These are phyloP conservation scores for Anisogramma anomala DNA, from an alignment of 2,329 filamentous ascomycete species.

Conservation along the genomic window DNA sequence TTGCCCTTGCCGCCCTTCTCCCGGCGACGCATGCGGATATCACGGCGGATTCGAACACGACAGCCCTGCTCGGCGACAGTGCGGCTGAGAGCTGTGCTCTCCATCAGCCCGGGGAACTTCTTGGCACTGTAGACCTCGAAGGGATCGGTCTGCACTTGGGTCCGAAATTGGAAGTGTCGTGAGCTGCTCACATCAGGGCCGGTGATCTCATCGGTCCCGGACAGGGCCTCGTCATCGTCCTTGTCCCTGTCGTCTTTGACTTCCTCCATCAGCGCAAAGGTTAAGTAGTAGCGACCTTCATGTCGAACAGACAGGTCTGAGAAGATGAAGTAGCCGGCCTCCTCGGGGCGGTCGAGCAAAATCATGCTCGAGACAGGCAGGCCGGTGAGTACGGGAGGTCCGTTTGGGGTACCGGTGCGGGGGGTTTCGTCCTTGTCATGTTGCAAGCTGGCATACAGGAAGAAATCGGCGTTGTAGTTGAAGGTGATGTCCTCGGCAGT, in stretches of 20 bases:
- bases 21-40: slow-evolving; percentile 40
- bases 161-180: slow-evolving; percentile 11
- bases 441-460: slow-evolving; percentile 86
- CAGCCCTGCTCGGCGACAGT: slow-evolving; percentile 94
- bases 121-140: slow-evolving; percentile 94
- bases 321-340: slow-evolving; percentile 90
- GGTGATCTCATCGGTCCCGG: slow-evolving; percentile 23
- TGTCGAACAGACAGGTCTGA: slow-evolving; percentile 92
- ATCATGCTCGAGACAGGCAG: slow-evolving; percentile 93
- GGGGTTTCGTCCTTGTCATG: slow-evolving; percentile 71
- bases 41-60: slow-evolving; percentile 86
- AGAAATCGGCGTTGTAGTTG: slow-evolving; percentile 92
- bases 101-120: slow-evolving; percentile 90
- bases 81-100: slow-evolving; percentile 80
- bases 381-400: slow-evolving; percentile 78
- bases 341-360: slow-evolving; percentile 75
- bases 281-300: slow-evolving; percentile 83
- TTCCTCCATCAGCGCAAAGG: slow-evolving; percentile 88
- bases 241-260: slow-evolving; percentile 75
- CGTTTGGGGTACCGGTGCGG: slow-evolving; percentile 55
- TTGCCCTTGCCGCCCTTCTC: slow-evolving; percentile 31
- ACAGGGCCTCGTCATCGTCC: slow-evolving; percentile 38
- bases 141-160: slow-evolving; percentile 54
- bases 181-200: slow-evolving; percentile 18
- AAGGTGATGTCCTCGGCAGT: slow-evolving; percentile 67